Evolutionary conservation across 129 eudicot species (phyloP).

Genomic region (Helichrysum umbraculigerum): DNA sequence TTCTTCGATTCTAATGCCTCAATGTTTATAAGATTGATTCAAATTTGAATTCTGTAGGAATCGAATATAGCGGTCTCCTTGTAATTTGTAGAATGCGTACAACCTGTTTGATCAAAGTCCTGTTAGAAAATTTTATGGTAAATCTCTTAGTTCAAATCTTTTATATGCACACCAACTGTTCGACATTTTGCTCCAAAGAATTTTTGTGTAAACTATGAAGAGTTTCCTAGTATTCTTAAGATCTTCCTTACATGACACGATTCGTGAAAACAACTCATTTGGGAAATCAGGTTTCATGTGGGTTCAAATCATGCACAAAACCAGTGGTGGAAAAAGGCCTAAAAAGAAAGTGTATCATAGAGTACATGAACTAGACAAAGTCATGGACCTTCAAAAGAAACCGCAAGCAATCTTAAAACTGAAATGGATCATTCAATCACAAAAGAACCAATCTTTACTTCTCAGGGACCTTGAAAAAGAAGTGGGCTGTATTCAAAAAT

Average conservation of each 20-base stretch:
- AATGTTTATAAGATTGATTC: not conserved
- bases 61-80: not conserved
- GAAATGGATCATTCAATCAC: slow-evolving; percentile 65
- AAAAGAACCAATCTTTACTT: slow-evolving; percentile 52
- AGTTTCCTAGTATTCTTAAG: slow-evolving; percentile 5
- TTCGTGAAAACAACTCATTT: slow-evolving; percentile 9
- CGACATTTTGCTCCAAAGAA: slow-evolving; percentile 36
- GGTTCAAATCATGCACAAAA: slow-evolving; percentile 69
- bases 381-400: slow-evolving; percentile 80
- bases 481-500: slow-evolving; percentile 85
- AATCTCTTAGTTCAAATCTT: not conserved
- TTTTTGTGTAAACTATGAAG: slow-evolving; percentile 21
- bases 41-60: not conserved
- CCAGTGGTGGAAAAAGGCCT: slow-evolving; percentile 69
- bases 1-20: not conserved
- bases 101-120: not conserved
- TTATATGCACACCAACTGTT: slow-evolving; percentile 38
- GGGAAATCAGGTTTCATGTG: slow-evolving; percentile 36
- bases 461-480: slow-evolving; percentile 93
- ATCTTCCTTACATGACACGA: slow-evolving; percentile 20
- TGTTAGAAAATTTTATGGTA: not conserved
- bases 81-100: not conserved
- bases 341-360: slow-evolving; percentile 77
- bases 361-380: slow-evolving; percentile 80
- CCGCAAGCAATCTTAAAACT: slow-evolving; percentile 57